phyloP scores from a whole-genome alignment of 2,329 filamentous ascomycete genomes.

The Basipetospora chlamydospora region DNA sequence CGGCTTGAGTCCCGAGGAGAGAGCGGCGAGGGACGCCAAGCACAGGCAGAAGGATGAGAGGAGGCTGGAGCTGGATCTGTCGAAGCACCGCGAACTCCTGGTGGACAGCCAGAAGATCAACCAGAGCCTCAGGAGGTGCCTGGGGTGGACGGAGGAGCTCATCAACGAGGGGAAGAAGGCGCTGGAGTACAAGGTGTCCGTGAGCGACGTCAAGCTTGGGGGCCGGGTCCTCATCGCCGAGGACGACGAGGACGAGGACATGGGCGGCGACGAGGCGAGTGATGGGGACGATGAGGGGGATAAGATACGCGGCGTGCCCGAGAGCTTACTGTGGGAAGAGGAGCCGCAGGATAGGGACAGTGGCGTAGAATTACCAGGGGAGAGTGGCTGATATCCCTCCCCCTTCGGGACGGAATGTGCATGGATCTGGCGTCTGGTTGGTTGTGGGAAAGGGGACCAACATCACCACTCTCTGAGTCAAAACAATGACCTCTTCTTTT shows the following conservation, averaged over 20 bases:
- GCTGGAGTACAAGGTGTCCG: slow-evolving; percentile 64
- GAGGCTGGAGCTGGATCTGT: slow-evolving; percentile 68
- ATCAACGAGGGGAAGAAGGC: slow-evolving; percentile 83
- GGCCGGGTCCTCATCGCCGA: slow-evolving; percentile 58
- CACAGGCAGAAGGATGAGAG: slow-evolving; percentile 65
- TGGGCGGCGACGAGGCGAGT: neutral
- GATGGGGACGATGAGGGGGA: slow-evolving; percentile 2
- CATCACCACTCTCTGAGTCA: neutral
- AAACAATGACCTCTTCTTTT: neutral
- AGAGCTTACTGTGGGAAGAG: slow-evolving; percentile 7
- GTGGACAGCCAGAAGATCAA: slow-evolving; percentile 91
- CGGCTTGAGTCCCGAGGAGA: slow-evolving; percentile 23
- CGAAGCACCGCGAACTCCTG: slow-evolving; percentile 77
- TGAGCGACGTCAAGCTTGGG: slow-evolving; percentile 68
- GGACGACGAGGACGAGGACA: slow-evolving; percentile 34
- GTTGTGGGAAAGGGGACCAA: too few relatives aligned
- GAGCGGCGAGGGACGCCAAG: slow-evolving; percentile 28
- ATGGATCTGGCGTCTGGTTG: too few relatives aligned
- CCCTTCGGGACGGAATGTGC: too few relatives aligned
- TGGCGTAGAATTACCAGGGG: slow-evolving; percentile 30
- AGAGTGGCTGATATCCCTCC: slow-evolving; percentile 13
- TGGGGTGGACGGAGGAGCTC: slow-evolving; percentile 78
- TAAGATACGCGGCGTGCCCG: slow-evolving; percentile 9
- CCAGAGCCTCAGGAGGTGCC: slow-evolving; percentile 77
- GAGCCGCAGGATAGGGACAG: slow-evolving; percentile 34